Conservation (phyloP, 2,329 filamentous ascomycete species). For the Verticillium nonalfalfae region DNA sequence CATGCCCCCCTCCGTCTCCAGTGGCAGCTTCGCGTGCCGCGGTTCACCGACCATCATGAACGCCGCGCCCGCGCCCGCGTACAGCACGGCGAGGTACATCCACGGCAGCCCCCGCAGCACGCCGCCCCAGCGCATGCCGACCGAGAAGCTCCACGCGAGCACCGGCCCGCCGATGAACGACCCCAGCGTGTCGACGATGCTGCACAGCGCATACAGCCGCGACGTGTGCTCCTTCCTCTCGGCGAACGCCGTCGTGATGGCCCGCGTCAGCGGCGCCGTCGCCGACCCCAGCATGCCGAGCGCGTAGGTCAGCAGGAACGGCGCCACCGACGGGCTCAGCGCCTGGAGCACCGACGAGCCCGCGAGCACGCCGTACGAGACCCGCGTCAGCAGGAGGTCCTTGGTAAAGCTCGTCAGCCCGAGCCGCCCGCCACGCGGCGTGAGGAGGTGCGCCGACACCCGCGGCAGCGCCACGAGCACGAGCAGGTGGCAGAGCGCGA, state of each 20-base stretch:
- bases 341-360: slow-evolving; percentile 25
- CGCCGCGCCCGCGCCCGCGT: slow-evolving; percentile 18
- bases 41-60: slow-evolving; percentile 25
- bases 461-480: slow-evolving; percentile 28
- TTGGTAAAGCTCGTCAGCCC: slow-evolving; percentile 26
- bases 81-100: slow-evolving; percentile 29
- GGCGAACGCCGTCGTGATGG: slow-evolving; percentile 33
- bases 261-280: slow-evolving; percentile 28
- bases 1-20: slow-evolving; percentile 2
- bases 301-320: slow-evolving; percentile 30
- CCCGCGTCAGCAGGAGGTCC: slow-evolving; percentile 26
- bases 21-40: slow-evolving; percentile 11
- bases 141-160: slow-evolving; percentile 29
- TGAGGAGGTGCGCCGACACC: slow-evolving; percentile 21
- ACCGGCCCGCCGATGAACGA: slow-evolving; percentile 32
- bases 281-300: slow-evolving; percentile 29
- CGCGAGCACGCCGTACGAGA: slow-evolving; percentile 24
- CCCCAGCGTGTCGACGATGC: slow-evolving; percentile 30
- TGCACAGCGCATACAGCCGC: slow-evolving; percentile 31
- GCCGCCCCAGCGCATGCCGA: slow-evolving; percentile 26
- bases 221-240: slow-evolving; percentile 26
- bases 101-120: slow-evolving; percentile 31
- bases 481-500: slow-evolving; percentile 30
- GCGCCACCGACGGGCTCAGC: slow-evolving; percentile 20
- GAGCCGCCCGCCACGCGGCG: slow-evolving; percentile 16